Evolutionary conservation across 352 stramenopile species (phyloP).

Genomic region (Globisporangium cystogenes): DNA sequence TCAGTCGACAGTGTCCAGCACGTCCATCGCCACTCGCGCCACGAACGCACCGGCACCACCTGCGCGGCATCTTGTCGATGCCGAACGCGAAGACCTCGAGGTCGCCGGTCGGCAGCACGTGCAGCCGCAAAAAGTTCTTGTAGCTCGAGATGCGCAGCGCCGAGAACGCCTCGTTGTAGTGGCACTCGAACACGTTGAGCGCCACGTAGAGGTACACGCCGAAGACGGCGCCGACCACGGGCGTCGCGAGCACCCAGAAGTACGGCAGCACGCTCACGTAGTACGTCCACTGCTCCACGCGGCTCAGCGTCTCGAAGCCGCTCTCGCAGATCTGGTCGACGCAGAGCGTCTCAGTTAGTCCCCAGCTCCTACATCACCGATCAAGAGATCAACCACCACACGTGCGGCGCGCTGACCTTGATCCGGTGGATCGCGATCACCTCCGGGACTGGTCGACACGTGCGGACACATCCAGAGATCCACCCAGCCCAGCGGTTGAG

Average conservation of each 20-base stretch:
- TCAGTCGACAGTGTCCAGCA: not conserved
- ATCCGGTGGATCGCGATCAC: constrained; percentile 75
- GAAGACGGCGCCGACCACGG: constrained; percentile 76
- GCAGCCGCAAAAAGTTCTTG: constrained; percentile 87
- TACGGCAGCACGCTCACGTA: constrained; percentile 84
- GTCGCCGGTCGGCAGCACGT: constrained; percentile 67
- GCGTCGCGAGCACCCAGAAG: constrained; percentile 82
- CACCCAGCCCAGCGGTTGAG: no score
- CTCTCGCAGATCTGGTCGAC: constrained; percentile 50
- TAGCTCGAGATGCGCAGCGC: constrained; percentile 84
- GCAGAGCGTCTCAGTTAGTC: not conserved
- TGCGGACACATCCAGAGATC: no score
- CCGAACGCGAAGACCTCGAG: constrained; percentile 80
- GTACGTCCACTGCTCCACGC: constrained; percentile 78
- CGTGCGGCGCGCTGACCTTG: constrained; percentile 28
- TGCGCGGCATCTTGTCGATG: constrained; percentile 87
- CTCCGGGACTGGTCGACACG: constrained; percentile 63
- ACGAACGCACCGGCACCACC: constrained; percentile 66
- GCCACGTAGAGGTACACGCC: constrained; percentile 81
- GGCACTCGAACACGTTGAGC: constrained; percentile 78
- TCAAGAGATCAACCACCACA: not conserved
- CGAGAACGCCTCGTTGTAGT: constrained; percentile 90
- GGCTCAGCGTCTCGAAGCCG: constrained; percentile 49
- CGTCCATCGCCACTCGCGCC: not conserved
- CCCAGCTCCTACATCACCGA: not conserved